Conservation (phyloP, 2,329 filamentous ascomycete genomes). For the Diaporthe humulicola region DNA sequence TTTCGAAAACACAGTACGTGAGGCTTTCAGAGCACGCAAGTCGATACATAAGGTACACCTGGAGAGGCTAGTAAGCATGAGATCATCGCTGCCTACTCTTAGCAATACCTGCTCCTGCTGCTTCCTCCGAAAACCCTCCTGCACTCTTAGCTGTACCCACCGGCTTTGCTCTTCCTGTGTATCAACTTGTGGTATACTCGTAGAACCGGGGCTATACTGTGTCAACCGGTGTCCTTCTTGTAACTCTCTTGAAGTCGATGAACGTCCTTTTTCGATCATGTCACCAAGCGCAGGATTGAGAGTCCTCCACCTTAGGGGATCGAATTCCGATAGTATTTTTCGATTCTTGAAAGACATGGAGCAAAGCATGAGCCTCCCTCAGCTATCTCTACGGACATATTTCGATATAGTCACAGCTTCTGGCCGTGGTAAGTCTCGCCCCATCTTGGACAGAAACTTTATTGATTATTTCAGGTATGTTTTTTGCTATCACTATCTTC, state of each 20-base stretch:
- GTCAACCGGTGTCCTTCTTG: background rate
- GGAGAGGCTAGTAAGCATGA: background rate
- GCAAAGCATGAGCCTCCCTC: background rate
- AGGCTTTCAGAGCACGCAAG: background rate
- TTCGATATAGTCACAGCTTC: background rate
- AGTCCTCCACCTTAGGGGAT: background rate
- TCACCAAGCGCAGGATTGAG: background rate
- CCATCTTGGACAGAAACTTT: no score
- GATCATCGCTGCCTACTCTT: background rate
- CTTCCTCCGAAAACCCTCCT: background rate
- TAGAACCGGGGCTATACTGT: background rate
- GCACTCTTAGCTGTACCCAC: background rate
- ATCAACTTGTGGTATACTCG: background rate
- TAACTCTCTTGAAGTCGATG: background rate
- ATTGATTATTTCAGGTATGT: background rate
- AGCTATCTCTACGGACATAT: background rate
- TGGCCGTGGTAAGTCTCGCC: background rate
- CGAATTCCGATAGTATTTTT: background rate
- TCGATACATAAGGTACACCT: background rate
- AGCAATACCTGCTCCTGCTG: background rate
- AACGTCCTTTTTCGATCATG: background rate
- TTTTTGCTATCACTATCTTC: constrained; percentile 9
- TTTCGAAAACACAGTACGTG: background rate
- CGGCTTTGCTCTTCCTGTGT: background rate
- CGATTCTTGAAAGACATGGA: background rate